A percentile compares a stretch with the other conserved stretches of the same genome.
Evolutionary conservation across 768 basidiomycete genomes (phyloP).

Genomic region (Cyathus striatus): DNA sequence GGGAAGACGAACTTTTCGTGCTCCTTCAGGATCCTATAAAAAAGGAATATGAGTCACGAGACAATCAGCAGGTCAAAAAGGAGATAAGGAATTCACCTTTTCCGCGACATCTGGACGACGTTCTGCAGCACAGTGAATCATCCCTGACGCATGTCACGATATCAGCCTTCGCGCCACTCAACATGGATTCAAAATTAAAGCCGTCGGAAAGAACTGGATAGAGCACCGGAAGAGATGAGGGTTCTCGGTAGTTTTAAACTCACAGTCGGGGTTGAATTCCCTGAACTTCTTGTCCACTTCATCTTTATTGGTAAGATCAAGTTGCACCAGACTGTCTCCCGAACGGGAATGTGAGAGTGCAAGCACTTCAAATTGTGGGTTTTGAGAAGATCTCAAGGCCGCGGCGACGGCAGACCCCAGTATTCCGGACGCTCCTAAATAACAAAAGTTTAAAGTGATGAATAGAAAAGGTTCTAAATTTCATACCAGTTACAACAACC

Average conservation of each 20-base stretch:
- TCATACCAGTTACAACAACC: conserved; percentile 54
- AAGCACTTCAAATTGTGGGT: conserved; percentile 45
- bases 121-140: conserved; percentile 96
- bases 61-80: background rate
- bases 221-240: background rate
- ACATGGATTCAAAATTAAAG: background rate
- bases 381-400: conserved; percentile 46
- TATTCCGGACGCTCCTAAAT: conserved; percentile 84
- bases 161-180: background rate
- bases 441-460: too few species aligned
- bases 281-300: conserved; percentile 52
- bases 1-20: conserved; percentile 43
- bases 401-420: conserved; percentile 75
- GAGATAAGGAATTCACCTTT: conserved; percentile 44
- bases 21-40: conserved; percentile 61
- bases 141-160: conserved; percentile 42
- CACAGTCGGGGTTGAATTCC: conserved; percentile 66
- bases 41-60: conserved; percentile 1
- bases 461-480: too few species aligned
- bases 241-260: too few species aligned
- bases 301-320: conserved; percentile 63
- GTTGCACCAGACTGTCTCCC: conserved; percentile 40
- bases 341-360: conserved; percentile 73
- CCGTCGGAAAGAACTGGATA: background rate
- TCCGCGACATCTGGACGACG: conserved; percentile 90